Conservation (phyloP, 2,329 filamentous ascomycete genomes). For the Colletotrichum sp. region DNA sequence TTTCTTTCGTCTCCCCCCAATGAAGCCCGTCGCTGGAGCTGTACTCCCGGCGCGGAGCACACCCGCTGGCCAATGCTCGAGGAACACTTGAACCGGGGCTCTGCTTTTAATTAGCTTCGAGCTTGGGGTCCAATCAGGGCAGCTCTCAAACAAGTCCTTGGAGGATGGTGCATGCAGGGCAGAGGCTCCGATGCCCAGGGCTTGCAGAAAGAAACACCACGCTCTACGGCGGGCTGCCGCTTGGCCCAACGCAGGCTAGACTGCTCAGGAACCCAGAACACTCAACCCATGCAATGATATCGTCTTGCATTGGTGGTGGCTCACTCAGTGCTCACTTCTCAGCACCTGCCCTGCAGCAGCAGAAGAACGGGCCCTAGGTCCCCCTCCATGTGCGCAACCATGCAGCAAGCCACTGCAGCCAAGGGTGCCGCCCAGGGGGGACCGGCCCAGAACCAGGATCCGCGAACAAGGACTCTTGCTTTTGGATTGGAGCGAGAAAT, state of each 20-base stretch:
- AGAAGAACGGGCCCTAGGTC: background rate
- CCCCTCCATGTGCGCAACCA: background rate
- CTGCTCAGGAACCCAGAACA: background rate
- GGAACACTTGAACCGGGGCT: background rate
- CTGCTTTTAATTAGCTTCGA: background rate
- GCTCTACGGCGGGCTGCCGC: background rate
- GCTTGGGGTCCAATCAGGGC: background rate
- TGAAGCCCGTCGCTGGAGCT: background rate
- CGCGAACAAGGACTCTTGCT: background rate
- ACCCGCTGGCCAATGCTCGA: background rate
- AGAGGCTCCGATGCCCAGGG: background rate
- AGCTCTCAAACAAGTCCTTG: background rate
- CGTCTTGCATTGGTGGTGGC: background rate
- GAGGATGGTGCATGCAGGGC: background rate
- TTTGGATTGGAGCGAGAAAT: background rate
- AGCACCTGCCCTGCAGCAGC: background rate
- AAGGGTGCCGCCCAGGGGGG: background rate
- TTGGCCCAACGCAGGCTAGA: background rate
- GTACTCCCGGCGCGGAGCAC: background rate
- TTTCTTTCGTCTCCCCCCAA: background rate
- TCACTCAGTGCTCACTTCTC: background rate
- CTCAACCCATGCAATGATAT: background rate
- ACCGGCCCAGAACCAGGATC: background rate
- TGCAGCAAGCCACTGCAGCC: slow-evolving; percentile 14
- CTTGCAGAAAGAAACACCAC: background rate